Evolutionary conservation across 495 filamentous ascomycete species (phyloP).

Genomic region (Xylaria intraflava): DNA sequence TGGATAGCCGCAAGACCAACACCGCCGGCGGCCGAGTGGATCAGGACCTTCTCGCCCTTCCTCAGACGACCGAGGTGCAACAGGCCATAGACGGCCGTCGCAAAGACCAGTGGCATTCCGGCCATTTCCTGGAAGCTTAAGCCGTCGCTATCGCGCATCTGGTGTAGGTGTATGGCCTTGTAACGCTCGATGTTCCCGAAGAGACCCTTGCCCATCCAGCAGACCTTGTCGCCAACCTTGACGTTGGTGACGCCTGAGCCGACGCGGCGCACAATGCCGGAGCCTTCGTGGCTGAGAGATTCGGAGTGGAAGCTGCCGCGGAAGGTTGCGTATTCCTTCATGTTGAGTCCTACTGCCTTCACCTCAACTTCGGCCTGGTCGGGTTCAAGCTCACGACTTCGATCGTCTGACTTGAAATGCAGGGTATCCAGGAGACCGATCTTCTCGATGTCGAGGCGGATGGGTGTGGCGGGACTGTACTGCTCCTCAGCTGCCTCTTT

Average conservation of each 20-base stretch:
- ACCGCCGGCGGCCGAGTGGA: conserved; percentile 47
- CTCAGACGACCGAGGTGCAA: conserved; percentile 28
- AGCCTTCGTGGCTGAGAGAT: conserved; percentile 28
- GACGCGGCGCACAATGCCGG: conserved; percentile 34
- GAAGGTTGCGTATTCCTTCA: conserved; percentile 1
- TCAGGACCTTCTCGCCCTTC: conserved; percentile 47
- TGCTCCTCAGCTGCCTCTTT: neutral
- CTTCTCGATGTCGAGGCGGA: conserved; percentile 16
- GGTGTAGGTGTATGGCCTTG: conserved; percentile 18
- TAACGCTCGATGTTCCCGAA: conserved; percentile 27
- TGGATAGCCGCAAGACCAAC: conserved; percentile 50
- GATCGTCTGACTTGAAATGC: conserved; percentile 29
- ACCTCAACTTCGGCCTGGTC: neutral
- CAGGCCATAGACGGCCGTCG: conserved; percentile 48
- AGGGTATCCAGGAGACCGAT: conserved; percentile 38
- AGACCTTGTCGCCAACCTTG: conserved; percentile 36
- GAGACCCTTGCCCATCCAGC: conserved; percentile 12
- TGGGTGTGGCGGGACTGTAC: neutral
- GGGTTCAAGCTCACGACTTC: neutral
- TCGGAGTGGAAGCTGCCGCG: neutral
- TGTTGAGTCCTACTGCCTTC: neutral
- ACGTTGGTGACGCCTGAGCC: conserved; percentile 32
- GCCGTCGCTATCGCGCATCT: conserved; percentile 24
- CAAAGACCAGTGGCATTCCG: conserved; percentile 45
- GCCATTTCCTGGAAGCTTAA: conserved; percentile 44